A percentile compares a stretch with the other conserved stretches of the same genome.
phyloP scores from a whole-genome alignment of 768 basidiomycete species.

The Erythrobasidium yunnanense region DNA sequence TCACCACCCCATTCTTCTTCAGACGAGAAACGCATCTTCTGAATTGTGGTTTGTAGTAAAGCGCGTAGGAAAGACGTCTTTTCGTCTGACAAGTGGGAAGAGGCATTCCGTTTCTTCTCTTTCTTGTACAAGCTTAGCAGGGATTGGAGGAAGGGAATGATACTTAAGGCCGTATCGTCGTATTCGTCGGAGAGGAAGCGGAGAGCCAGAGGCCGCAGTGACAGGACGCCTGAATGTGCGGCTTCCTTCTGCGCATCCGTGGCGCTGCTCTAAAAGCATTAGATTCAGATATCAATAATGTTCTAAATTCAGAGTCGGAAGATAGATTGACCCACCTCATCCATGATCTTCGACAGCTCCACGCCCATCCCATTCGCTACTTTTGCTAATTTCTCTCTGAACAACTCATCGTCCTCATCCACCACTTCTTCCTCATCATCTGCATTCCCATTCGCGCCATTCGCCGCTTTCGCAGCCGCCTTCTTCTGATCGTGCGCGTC shows the following conservation, averaged over 20 bases:
- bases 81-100: conserved; percentile 46
- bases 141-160: conserved; percentile 67
- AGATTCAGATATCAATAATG: neutral
- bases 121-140: conserved; percentile 69
- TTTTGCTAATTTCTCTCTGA: conserved; percentile 76
- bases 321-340: conserved; percentile 49
- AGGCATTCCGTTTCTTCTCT: conserved; percentile 47
- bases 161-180: conserved; percentile 74
- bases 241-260: conserved; percentile 3
- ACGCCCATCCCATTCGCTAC: conserved; percentile 68
- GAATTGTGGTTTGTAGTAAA: conserved; percentile 63
- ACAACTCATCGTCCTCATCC: conserved; percentile 59
- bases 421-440: conserved; percentile 50
- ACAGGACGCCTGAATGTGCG: conserved; percentile 10
- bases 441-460: conserved; percentile 35
- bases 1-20: conserved; percentile 53
- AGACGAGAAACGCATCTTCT: conserved; percentile 71
- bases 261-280: neutral
- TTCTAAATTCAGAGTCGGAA: neutral
- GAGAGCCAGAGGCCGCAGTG: conserved; percentile 64
- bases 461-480: conserved; percentile 54
- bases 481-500: conserved; percentile 47
- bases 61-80: conserved; percentile 65
- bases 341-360: conserved; percentile 71
- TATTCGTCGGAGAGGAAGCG: conserved; percentile 81